Evolutionary conservation across 306 rosid species (phyloP).

Genomic region (Castanopsis chinensis): DNA sequence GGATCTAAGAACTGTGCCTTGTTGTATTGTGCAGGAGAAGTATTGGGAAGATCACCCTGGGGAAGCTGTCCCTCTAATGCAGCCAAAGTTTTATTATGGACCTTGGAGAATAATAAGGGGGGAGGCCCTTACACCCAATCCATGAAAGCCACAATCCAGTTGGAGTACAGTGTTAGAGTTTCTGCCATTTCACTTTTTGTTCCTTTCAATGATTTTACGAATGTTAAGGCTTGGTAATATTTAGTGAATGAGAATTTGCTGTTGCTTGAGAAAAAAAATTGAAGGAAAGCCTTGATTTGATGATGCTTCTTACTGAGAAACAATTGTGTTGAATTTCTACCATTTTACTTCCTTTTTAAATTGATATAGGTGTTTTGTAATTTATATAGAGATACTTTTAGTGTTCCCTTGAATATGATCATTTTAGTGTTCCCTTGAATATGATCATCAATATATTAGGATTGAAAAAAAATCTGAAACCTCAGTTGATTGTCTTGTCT

Average conservation of each 20-base stretch:
- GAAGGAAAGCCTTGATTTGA: background rate
- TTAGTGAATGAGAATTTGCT: background rate
- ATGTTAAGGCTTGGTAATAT: background rate
- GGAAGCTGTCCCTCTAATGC: constrained; percentile 70
- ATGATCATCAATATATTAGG: no score
- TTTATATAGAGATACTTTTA: background rate
- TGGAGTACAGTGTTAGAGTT: background rate
- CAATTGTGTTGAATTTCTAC: background rate
- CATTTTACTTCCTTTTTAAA: background rate
- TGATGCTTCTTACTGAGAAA: background rate
- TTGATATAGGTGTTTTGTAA: background rate
- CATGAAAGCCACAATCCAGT: constrained; percentile 20
- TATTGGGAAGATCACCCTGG: constrained; percentile 96
- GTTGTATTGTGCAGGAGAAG: constrained; percentile 58
- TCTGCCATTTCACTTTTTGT: background rate
- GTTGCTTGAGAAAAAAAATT: background rate
- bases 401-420: no score
- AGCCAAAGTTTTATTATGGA: constrained; percentile 70
- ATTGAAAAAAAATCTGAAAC: no score
- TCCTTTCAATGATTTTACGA: background rate
- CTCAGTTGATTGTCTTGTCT: no score
- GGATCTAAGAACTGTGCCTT: background rate
- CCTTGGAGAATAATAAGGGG: constrained; percentile 75
- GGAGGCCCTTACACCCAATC: constrained; percentile 31
- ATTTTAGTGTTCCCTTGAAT: no score